A percentile compares a stretch with the other conserved stretches of the same genome.
phyloP scores from a whole-genome alignment of 805 yeast genomes.

The Candida xiaguanensis region DNA sequence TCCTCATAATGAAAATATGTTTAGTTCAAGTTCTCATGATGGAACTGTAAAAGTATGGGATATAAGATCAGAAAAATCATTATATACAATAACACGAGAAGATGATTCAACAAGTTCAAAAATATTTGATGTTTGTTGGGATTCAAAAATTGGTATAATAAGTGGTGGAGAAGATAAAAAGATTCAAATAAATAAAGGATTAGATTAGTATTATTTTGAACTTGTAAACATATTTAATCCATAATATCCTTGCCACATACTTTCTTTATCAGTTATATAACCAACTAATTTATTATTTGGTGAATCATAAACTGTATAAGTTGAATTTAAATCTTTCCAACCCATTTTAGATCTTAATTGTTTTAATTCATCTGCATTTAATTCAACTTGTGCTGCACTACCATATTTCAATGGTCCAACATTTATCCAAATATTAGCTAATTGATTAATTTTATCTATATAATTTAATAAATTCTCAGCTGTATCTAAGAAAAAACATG shows the following conservation, averaged over 20 bases:
- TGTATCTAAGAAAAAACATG: slow-evolving; percentile 85
- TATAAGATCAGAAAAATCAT: slow-evolving; percentile 74
- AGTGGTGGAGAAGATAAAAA: slow-evolving; percentile 95
- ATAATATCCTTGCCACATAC: slow-evolving; percentile 77
- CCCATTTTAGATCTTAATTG: slow-evolving; percentile 54
- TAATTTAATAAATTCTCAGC: slow-evolving; percentile 83
- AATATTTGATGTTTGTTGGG: slow-evolving; percentile 88
- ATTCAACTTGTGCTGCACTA: slow-evolving; percentile 71
- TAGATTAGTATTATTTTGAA: slow-evolving; percentile 24
- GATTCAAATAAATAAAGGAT: slow-evolving; percentile 69
- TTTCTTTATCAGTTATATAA: slow-evolving; percentile 60
- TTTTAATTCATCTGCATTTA: slow-evolving; percentile 66
- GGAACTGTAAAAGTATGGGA: slow-evolving; percentile 97
- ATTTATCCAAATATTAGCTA: slow-evolving; percentile 66
- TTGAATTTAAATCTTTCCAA: slow-evolving; percentile 43
- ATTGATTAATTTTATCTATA: slow-evolving; percentile 54
- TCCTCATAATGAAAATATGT: slow-evolving; percentile 76
- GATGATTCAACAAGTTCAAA: slow-evolving; percentile 51
- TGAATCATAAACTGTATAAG: slow-evolving; percentile 12
- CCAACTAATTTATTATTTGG: slow-evolving; percentile 42
- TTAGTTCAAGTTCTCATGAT: slow-evolving; percentile 92
- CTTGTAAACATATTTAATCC: slow-evolving; percentile 60
- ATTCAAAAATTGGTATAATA: slow-evolving; percentile 69
- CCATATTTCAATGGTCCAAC: slow-evolving; percentile 94
- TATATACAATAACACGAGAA: slow-evolving; percentile 81